Evolutionary conservation across 2,329 filamentous ascomycete genomes (phyloP).

Genomic region (Aspergillus persii): DNA sequence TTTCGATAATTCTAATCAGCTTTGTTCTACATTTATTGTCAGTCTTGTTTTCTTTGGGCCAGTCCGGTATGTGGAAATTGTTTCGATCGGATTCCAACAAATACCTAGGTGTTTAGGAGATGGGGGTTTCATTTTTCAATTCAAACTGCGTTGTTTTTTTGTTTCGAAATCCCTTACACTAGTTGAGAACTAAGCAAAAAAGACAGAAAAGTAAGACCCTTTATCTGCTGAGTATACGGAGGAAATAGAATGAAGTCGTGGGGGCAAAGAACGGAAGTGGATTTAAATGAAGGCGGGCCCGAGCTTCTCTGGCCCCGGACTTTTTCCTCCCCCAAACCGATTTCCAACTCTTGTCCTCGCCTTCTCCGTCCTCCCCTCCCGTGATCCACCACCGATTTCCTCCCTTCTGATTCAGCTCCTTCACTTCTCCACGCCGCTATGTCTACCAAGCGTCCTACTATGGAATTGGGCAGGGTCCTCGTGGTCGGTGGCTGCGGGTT

Average conservation of each 20-base stretch:
- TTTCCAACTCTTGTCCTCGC: neutral
- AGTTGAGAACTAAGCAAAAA: neutral
- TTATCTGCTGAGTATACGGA: no score
- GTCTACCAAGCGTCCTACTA: slow-evolving; percentile 30
- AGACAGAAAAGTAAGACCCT: neutral
- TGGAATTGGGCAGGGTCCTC: slow-evolving; percentile 65
- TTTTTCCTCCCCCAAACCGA: neutral
- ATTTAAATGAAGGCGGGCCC: no score
- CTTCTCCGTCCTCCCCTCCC: neutral
- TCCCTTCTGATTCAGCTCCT: neutral
- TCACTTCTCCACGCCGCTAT: slow-evolving; percentile 18
- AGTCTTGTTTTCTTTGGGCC: neutral
- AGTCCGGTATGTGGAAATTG: neutral
- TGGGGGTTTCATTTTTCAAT: neutral
- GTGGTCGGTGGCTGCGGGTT: slow-evolving; percentile 84
- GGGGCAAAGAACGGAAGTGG: neutral
- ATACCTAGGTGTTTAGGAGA: neutral
- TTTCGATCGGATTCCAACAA: neutral
- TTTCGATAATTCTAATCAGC: no score
- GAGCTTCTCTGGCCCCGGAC: neutral
- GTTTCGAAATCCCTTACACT: no score
- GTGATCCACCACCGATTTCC: neutral
- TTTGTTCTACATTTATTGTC: neutral
- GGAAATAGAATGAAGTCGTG: neutral
- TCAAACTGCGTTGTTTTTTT: neutral